phyloP scores from a whole-genome alignment of 371 early-diverging fungal species.

The Mucor racemosus region DNA sequence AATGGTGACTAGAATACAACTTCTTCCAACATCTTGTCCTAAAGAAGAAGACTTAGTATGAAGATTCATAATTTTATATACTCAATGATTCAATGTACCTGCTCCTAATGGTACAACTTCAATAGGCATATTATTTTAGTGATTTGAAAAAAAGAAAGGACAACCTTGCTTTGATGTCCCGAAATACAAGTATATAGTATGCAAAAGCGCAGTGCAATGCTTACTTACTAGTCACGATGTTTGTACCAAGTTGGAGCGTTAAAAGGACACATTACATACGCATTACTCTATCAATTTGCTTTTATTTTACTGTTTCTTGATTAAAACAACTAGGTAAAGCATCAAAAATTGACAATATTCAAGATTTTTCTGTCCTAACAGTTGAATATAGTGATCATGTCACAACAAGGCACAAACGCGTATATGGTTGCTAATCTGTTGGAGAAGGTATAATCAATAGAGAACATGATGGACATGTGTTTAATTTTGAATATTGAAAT shows the following conservation, averaged over 20 bases:
- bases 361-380: not conserved
- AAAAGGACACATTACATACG: slow-evolving; percentile 2
- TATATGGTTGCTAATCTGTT: slow-evolving; percentile 69
- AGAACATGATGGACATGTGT: not conserved
- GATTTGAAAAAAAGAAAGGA: not conserved
- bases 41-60: not conserved
- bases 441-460: slow-evolving; percentile 58
- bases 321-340: not conserved
- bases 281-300: not conserved
- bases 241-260: not conserved
- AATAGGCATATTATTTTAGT: slow-evolving; percentile 22
- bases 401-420: slow-evolving; percentile 54
- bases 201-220: not conserved
- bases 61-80: not conserved
- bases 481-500: not conserved
- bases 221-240: not conserved
- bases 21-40: slow-evolving; percentile 92
- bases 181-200: not conserved
- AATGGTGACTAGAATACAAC: slow-evolving; percentile 89
- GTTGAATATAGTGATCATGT: slow-evolving; percentile 22
- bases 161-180: not conserved
- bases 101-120: slow-evolving; percentile 38
- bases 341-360: not conserved
- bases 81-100: slow-evolving; percentile 16
- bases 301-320: not conserved